Evolutionary conservation across 441 rosid genomes (phyloP), one percentile per base, ranked within the genome.

Genomic region (Jatropha multifida): DNA sequence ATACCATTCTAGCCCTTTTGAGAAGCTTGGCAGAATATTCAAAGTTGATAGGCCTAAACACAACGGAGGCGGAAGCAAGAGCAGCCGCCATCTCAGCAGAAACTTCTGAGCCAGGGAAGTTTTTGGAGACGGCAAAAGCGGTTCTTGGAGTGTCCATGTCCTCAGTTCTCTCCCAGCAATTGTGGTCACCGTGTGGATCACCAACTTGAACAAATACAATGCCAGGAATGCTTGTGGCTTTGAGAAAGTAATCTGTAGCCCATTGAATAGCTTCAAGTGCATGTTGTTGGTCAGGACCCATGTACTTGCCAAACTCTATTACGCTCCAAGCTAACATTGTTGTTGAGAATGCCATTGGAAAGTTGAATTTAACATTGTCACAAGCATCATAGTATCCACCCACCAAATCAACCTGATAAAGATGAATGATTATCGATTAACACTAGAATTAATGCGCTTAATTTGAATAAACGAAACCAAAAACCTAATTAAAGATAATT

Each of bases 301-400:
- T 94, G 46, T 77, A 3, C 23, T 82, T 87, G 2, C 95, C 92
- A 65, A 90, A 92, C 65, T 94, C 98, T 7, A 92, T 71, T 13
- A 92, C 87, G 77, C 95, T 91, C 98, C 97, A 94, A 0, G 97
- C 83, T 56, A 94, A 85, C 87, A 92, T 84, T 26, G 97, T 91
- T 5, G 95, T 81, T 0, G 95, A 85, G 85, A 91, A 94, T 7
- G 97, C 95, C 97, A 94, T 90, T 15, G 97, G 97, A 46, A 92
- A 94, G 76, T 82, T 85, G 87, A 90, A 92, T 82, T 92, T 92
- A 7, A 92, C 90, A 78, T 92, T 90, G 71, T 92, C 98, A 2
- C 97, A 96, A 14, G 98, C 98, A 67, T 94, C 97, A 81, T 92
- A 92, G 79, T 94, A 94, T 7, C 98, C 98, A 17, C 95, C 97